Conservation (phyloP, 805 yeast species). For the Sungouiozyma ichnusensis region DNA sequence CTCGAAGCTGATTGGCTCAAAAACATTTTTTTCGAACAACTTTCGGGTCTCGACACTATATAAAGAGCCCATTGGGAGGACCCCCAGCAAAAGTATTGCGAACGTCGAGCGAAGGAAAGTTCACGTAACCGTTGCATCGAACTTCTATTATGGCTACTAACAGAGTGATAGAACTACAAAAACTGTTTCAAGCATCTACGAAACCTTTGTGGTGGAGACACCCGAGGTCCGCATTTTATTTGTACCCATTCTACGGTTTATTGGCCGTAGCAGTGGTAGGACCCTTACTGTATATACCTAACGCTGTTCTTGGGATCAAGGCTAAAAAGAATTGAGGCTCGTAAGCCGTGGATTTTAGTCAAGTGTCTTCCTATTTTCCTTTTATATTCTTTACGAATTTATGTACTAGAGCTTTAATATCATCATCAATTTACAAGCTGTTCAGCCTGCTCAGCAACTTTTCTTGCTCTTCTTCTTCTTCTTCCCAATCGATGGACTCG, state of each 20-base stretch:
- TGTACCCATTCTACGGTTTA: slow-evolving; percentile 71
- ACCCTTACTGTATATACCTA: slow-evolving; percentile 59
- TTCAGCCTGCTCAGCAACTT: slow-evolving; percentile 14
- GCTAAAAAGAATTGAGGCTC: slow-evolving; percentile 21
- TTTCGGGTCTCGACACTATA: not conserved
- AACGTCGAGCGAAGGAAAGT: too few species aligned
- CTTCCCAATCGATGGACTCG: slow-evolving; percentile 20
- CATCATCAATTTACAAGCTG: slow-evolving; percentile 6
- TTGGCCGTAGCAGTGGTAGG: slow-evolving; percentile 56
- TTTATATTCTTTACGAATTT: not conserved
- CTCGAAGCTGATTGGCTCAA: not conserved
- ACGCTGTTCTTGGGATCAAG: slow-evolving; percentile 65
- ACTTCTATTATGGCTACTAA: slow-evolving; percentile 28
- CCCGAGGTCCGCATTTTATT: slow-evolving; percentile 59
- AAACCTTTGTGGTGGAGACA: slow-evolving; percentile 53
- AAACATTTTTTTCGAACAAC: not conserved
- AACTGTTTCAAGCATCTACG: slow-evolving; percentile 43
- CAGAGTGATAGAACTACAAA: slow-evolving; percentile 47
- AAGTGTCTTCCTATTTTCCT: not conserved
- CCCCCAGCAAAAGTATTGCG: too few species aligned
- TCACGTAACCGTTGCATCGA: not conserved
- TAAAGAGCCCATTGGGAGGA: not conserved
- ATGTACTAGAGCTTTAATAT: not conserved
- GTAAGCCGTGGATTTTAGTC: not conserved
- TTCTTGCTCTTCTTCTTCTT: slow-evolving; percentile 18